phyloP scores from a whole-genome alignment of 148 eudicot species.

The Polygonum maritimum region DNA sequence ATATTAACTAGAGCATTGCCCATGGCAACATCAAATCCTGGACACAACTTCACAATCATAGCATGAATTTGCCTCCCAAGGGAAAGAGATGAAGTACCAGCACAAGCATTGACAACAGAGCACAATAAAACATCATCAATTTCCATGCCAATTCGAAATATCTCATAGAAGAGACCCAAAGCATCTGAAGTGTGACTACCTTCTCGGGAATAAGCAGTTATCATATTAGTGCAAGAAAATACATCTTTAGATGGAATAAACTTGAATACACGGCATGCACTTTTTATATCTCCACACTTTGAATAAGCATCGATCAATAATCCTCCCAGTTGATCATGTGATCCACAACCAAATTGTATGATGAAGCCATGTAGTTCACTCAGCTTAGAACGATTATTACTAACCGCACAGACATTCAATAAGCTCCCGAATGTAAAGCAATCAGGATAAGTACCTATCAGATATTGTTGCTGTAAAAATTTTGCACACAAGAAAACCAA shows the following conservation, averaged over 20 bases:
- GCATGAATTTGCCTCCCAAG: slow-evolving; percentile 33
- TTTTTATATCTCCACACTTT: slow-evolving; percentile 28
- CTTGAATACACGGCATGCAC: slow-evolving; percentile 20
- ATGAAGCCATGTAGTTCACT: slow-evolving; percentile 22
- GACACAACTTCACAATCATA: slow-evolving; percentile 19
- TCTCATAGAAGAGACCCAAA: slow-evolving; percentile 25
- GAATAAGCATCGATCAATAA: slow-evolving; percentile 31
- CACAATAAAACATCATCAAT: slow-evolving; percentile 34
- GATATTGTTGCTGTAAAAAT: background rate
- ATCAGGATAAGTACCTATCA: slow-evolving; percentile 29
- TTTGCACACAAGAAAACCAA: background rate
- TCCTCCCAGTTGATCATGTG: slow-evolving; percentile 19
- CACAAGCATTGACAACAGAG: slow-evolving; percentile 27
- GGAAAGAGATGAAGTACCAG: slow-evolving; percentile 22
- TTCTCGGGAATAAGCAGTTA: slow-evolving; percentile 25
- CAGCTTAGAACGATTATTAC: slow-evolving; percentile 9
- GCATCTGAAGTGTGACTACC: slow-evolving; percentile 17
- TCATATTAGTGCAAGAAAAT: slow-evolving; percentile 24
- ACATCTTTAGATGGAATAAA: slow-evolving; percentile 20
- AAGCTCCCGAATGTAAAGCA: slow-evolving; percentile 32
- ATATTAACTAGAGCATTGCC: slow-evolving; percentile 36
- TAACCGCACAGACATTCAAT: slow-evolving; percentile 19
- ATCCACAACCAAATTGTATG: slow-evolving; percentile 24
- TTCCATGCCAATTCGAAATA: slow-evolving; percentile 16
- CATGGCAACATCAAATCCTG: slow-evolving; percentile 21